Evolutionary conservation across 805 yeast genomes (phyloP).

Genomic region (Saccharomycopsis microspora): DNA sequence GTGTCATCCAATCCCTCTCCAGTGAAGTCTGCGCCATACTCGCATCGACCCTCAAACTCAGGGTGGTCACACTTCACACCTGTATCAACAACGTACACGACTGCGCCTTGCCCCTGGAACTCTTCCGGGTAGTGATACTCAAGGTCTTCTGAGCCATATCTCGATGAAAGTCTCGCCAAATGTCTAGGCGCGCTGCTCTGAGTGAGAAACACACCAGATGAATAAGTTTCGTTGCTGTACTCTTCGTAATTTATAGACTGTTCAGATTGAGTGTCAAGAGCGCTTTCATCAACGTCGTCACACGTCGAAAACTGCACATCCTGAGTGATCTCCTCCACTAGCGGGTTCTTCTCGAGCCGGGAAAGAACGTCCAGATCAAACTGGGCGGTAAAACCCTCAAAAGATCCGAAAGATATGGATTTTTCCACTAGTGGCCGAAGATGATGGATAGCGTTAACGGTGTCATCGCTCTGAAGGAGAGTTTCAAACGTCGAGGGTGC

Average conservation of each 20-base stretch:
- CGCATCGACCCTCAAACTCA: conserved; percentile 55
- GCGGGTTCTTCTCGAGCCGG: conserved; percentile 10
- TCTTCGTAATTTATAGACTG: conserved; percentile 7
- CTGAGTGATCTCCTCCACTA: conserved; percentile 58
- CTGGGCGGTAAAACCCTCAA: conserved; percentile 41
- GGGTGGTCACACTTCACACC: conserved; percentile 57
- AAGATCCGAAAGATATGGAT: conserved; percentile 38
- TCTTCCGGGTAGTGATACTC: conserved; percentile 37
- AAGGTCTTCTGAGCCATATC: conserved; percentile 5
- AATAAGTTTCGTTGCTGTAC: not conserved
- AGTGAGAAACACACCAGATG: conserved; percentile 14
- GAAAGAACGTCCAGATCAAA: conserved; percentile 22
- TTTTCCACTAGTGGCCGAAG: conserved; percentile 32
- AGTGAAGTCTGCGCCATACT: conserved; percentile 50
- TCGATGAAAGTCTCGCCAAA: conserved; percentile 37
- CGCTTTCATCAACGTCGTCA: conserved; percentile 19
- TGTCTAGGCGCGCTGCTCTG: conserved; percentile 54
- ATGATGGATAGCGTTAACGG: conserved; percentile 21
- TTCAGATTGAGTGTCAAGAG: conserved; percentile 10
- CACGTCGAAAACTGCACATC: conserved; percentile 52
- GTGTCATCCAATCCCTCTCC: conserved; percentile 53
- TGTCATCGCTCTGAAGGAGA: conserved; percentile 11
- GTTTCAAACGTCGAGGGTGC: conserved; percentile 15
- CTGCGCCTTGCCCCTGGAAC: conserved; percentile 43
- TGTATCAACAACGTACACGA: conserved; percentile 74